Evolutionary conservation across 176 grass and related monocot genomes (phyloP).

Genomic region (Oryza officinalis): DNA sequence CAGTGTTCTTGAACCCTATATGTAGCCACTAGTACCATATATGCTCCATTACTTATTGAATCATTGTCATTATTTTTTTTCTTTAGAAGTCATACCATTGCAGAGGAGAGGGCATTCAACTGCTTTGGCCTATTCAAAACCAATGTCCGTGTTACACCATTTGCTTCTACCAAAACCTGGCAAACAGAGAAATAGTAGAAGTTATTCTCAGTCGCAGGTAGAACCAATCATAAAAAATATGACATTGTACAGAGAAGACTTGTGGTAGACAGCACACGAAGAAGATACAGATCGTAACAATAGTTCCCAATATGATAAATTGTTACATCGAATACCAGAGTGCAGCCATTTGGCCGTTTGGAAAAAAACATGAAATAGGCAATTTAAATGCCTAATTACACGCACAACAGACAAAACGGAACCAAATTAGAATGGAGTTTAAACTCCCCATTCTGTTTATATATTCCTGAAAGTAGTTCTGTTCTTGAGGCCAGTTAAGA

Average conservation of each 20-base stretch:
- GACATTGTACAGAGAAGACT: neutral
- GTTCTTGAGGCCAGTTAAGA: too few relatives aligned
- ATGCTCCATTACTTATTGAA: neutral
- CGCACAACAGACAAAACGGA: neutral
- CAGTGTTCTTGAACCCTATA: neutral
- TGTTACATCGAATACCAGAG: neutral
- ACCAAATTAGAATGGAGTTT: neutral
- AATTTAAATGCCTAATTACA: neutral
- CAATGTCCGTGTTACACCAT: conserved; percentile 73
- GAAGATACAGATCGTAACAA: neutral
- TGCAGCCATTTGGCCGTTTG: neutral
- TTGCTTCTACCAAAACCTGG: conserved; percentile 79
- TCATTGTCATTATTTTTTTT: neutral
- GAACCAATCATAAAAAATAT: neutral
- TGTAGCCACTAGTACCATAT: neutral
- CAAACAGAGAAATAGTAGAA: conserved; percentile 6
- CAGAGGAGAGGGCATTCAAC: conserved; percentile 75
- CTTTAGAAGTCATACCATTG: conserved; percentile 58
- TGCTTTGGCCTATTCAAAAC: conserved; percentile 84
- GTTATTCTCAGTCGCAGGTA: conserved; percentile 4
- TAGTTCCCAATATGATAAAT: neutral
- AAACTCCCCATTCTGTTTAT: neutral
- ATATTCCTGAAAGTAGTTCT: neutral
- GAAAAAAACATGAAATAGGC: neutral
- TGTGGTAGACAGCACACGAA: neutral